Evolutionary conservation across 2,329 filamentous ascomycete genomes (phyloP).

Genomic region (Paracoccidioides brasiliensis): DNA sequence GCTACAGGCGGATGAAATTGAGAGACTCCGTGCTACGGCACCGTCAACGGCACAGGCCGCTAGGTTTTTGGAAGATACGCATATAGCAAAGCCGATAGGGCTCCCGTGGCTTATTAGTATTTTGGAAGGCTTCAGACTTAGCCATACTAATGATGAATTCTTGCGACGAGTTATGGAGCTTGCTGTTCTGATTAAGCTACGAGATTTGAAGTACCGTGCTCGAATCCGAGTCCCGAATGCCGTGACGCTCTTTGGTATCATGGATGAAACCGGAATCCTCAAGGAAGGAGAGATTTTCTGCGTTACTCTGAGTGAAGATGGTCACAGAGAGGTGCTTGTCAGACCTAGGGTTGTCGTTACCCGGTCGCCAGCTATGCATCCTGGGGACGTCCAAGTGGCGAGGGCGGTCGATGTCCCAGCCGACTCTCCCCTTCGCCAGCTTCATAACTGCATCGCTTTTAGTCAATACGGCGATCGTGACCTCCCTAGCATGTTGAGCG

Average conservation of each 20-base stretch:
- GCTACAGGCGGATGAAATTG: slow-evolving; percentile 51
- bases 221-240: slow-evolving; percentile 59
- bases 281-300: slow-evolving; percentile 56
- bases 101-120: slow-evolving; percentile 50
- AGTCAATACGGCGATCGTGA: slow-evolving; percentile 58
- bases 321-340: slow-evolving; percentile 18
- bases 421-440: slow-evolving; percentile 45
- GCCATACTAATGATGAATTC: slow-evolving; percentile 57
- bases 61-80: slow-evolving; percentile 49
- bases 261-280: slow-evolving; percentile 65
- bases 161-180: slow-evolving; percentile 59
- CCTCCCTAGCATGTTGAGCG: slow-evolving; percentile 63
- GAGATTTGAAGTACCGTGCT: slow-evolving; percentile 64
- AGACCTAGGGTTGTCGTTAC: slow-evolving; percentile 48
- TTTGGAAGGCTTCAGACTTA: slow-evolving; percentile 43
- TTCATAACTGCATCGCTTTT: slow-evolving; percentile 68
- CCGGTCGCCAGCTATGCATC: slow-evolving; percentile 67
- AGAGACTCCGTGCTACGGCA: slow-evolving; percentile 47
- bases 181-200: slow-evolving; percentile 54
- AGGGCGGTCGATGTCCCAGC: slow-evolving; percentile 41
- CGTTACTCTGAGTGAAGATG: slow-evolving; percentile 36
- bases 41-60: slow-evolving; percentile 48
- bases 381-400: slow-evolving; percentile 62
- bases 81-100: slow-evolving; percentile 47
- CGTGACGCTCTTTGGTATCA: slow-evolving; percentile 66